Base-by-base conservation (phyloP, 2,329 filamentous ascomycete genomes). In the Talaromyces sp. region DNA sequence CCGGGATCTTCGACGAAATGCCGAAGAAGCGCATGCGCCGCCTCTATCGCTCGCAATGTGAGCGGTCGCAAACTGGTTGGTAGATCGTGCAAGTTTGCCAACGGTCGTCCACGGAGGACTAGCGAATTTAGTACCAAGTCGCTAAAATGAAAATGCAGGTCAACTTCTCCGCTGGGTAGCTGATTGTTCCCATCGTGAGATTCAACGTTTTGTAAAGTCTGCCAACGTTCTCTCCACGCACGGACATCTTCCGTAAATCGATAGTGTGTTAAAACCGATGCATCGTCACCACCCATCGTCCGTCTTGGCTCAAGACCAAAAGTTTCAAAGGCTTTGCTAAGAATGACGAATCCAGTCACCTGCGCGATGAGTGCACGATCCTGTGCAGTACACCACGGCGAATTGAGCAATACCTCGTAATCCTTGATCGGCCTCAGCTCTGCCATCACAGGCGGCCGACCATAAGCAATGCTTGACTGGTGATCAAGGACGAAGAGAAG, bases 341-440 rank as follows among this genome's bases (percentile, higher is more conserved):
- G 72, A 9, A 85, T 84, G 0, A 79, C 78, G 59, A 86, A 75
- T 3, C 86, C 67, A 0, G 80, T 79, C 7, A 86, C 82, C 66
- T 86, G 84, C 37, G 82, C 83, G 41, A 81, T 76, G 0, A 86
- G 75, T 15, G 39, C 15, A 7, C n/a, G n/a, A 45, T 81, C 79
- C 3, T 81, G 78, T 0, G 75, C 82, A 4, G 81, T 78, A 1
- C 79, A 72, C 0, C 76, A 27, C 78, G 73, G 31, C 84, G 71
- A 33, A 85, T 81, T 17, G 77, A 76, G 31, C 7, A 62, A 19
- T 2, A 61, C 59, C 37, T 85, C 81, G 77, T 82, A 83, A 1
- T 82, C 81, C 50, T 82, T 79, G 37, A 85, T 82, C 0, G 82
- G 79, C 3, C 77, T 73, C 47, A 86, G 81, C 52, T 85, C 83